Evolutionary conservation across 176 grass and related monocot genomes (phyloP).

Genomic region (Oryza glumipatula): DNA sequence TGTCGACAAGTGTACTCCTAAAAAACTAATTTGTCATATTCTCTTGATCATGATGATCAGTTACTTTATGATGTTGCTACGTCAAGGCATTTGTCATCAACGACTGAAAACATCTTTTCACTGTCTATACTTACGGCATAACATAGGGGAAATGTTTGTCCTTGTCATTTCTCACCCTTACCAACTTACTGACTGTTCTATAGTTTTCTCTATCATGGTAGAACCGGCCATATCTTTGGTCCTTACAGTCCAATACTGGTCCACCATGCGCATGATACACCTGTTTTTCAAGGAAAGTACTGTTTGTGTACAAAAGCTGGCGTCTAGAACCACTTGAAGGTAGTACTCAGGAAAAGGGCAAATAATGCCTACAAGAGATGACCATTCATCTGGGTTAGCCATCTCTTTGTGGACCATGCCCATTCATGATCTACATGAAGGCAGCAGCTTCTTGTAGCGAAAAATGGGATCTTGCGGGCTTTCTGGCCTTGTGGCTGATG

Average conservation of each 20-base stretch:
- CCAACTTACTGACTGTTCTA: constrained; percentile 28
- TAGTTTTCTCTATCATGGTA: constrained; percentile 32
- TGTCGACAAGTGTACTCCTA: not conserved
- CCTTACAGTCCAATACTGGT: constrained; percentile 35
- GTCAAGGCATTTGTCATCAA: constrained; percentile 24
- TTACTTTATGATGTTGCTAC: constrained; percentile 17
- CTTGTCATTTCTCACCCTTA: constrained; percentile 23
- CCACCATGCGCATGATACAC: constrained; percentile 46
- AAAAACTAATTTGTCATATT: not conserved
- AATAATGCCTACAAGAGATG: constrained; percentile 42
- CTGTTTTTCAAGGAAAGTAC: constrained; percentile 51
- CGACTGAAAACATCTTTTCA: constrained; percentile 5
- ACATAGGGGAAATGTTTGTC: constrained; percentile 23
- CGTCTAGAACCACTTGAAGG: constrained; percentile 40
- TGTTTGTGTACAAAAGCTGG: constrained; percentile 41
- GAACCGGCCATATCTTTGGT: constrained; percentile 31
- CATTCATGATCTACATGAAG: constrained; percentile 40
- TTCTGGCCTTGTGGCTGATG: not conserved
- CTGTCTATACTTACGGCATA: constrained; percentile 9
- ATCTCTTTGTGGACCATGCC: constrained; percentile 49
- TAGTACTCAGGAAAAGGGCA: constrained; percentile 40
- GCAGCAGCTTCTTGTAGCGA: constrained; percentile 25
- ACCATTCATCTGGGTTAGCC: constrained; percentile 46
- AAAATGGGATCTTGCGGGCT: constrained; percentile 24
- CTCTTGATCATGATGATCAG: constrained; percentile 6